Percentiles rank a stretch among this genome's conserved stretches.
phyloP scores from a whole-genome alignment of 257 asterid genomes.

The Schizonepeta tenuifolia region DNA sequence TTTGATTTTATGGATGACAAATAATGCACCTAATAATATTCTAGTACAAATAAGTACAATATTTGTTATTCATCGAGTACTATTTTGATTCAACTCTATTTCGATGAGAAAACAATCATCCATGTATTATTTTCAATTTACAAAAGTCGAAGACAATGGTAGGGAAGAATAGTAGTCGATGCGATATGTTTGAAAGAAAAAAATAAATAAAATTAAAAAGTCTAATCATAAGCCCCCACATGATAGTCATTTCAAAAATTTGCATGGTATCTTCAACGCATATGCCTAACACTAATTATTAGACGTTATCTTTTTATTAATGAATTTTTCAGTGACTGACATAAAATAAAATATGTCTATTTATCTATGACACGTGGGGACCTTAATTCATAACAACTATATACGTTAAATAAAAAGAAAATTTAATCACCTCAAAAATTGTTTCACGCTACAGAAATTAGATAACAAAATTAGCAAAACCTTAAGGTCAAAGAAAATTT shows the following conservation, averaged over 20 bases:
- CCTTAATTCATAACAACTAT: background rate
- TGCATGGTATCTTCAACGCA: conserved; percentile 41
- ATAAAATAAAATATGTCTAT: background rate
- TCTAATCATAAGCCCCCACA: conserved; percentile 30
- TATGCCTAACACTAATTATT: conserved; percentile 38
- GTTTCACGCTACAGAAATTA: background rate
- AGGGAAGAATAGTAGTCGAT: background rate
- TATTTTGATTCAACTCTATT: background rate
- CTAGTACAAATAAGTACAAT: too few relatives aligned
- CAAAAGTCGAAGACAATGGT: background rate
- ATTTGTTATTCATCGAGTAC: too few relatives aligned
- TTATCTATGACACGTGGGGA: conserved; percentile 5
- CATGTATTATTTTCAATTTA: too few relatives aligned
- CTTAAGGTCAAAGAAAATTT: background rate
- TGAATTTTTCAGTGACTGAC: background rate
- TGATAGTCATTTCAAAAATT: conserved; percentile 1
- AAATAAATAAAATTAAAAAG: background rate
- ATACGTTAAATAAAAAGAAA: background rate
- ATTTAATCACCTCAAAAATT: background rate
- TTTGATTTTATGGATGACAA: too few relatives aligned
- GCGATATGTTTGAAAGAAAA: background rate
- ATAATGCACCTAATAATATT: too few relatives aligned
- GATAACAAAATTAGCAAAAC: background rate
- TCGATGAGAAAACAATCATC: background rate
- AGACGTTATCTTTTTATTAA: conserved; percentile 2